Evolutionary conservation across 192 early-diverging fungal species (phyloP).

Genomic region (Coemansia sp.): DNA sequence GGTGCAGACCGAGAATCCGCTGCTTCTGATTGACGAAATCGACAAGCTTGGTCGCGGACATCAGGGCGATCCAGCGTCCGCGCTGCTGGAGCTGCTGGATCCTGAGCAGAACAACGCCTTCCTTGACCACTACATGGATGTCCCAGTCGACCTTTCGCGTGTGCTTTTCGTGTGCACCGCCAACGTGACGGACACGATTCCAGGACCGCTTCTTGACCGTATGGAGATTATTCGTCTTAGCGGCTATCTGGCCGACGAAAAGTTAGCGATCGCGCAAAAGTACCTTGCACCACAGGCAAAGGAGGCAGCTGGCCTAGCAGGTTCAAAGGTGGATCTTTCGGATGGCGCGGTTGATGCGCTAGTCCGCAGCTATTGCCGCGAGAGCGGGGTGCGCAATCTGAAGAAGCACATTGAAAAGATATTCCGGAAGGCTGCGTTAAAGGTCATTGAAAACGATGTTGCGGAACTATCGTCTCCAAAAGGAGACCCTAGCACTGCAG

Average conservation of each 20-base stretch:
- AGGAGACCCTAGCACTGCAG: background rate
- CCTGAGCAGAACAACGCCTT: constrained; percentile 98
- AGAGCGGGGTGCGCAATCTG: constrained; percentile 95
- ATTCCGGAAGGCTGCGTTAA: constrained; percentile 93
- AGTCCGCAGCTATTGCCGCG: constrained; percentile 91
- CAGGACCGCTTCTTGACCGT: constrained; percentile 94
- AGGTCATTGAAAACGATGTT: constrained; percentile 71
- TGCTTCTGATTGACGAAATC: constrained; percentile 98
- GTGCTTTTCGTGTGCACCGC: constrained; percentile 99
- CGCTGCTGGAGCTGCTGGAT: constrained; percentile 93
- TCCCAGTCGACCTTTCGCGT: constrained; percentile 96
- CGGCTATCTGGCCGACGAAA: constrained; percentile 86
- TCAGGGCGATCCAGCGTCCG: constrained; percentile 97
- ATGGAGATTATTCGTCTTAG: constrained; percentile 98
- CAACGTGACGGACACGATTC: constrained; percentile 96
- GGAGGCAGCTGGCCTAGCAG: constrained; percentile 76
- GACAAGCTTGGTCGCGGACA: constrained; percentile 98
- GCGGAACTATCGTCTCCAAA: constrained; percentile 18
- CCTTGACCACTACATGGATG: constrained; percentile 99
- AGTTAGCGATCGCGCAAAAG: constrained; percentile 90
- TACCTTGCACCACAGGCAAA: constrained; percentile 89
- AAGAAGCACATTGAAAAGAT: constrained; percentile 99
- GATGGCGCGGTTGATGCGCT: constrained; percentile 79
- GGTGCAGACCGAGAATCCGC: constrained; percentile 97
- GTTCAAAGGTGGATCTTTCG: constrained; percentile 67